Conservation (phyloP, 2,329 filamentous ascomycete species). For the Ophiosphaerella korrae region DNA sequence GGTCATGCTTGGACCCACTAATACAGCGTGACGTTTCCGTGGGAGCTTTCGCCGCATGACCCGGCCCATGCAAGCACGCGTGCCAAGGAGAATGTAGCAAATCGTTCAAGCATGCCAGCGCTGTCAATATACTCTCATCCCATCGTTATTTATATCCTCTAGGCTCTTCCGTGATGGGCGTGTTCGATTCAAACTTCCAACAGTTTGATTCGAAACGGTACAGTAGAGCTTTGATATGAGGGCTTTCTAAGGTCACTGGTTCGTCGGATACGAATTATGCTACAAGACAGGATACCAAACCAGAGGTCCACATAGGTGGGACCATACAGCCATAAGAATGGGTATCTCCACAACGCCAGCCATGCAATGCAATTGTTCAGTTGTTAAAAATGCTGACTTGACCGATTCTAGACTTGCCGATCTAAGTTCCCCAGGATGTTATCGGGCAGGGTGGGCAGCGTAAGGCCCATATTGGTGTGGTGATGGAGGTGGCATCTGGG, state of each 20-base stretch:
- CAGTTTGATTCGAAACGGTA: too few relatives aligned
- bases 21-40: conserved; percentile 17
- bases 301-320: neutral
- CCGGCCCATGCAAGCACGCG: conserved; percentile 9
- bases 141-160: too few relatives aligned
- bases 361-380: conserved; percentile 39
- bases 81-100: too few relatives aligned
- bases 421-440: conserved; percentile 1
- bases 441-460: conserved; percentile 34
- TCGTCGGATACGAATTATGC: too few relatives aligned
- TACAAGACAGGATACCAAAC: neutral
- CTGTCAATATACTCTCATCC: too few relatives aligned
- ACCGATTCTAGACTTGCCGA: neutral
- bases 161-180: too few relatives aligned
- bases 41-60: conserved; percentile 4
- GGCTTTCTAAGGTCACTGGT: too few relatives aligned
- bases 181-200: neutral
- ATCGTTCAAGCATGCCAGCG: neutral
- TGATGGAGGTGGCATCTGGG: conserved; percentile 26
- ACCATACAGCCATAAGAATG: conserved; percentile 23
- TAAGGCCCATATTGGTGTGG: conserved; percentile 35
- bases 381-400: conserved; percentile 6
- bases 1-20: conserved; percentile 13
- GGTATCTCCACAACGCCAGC: conserved; percentile 43
- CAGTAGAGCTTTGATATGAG: too few relatives aligned